Evolutionary conservation across 768 basidiomycete genomes (phyloP), one percentile per base, ranked within the genome.

Genomic region (Austroboletus eburneus): DNA sequence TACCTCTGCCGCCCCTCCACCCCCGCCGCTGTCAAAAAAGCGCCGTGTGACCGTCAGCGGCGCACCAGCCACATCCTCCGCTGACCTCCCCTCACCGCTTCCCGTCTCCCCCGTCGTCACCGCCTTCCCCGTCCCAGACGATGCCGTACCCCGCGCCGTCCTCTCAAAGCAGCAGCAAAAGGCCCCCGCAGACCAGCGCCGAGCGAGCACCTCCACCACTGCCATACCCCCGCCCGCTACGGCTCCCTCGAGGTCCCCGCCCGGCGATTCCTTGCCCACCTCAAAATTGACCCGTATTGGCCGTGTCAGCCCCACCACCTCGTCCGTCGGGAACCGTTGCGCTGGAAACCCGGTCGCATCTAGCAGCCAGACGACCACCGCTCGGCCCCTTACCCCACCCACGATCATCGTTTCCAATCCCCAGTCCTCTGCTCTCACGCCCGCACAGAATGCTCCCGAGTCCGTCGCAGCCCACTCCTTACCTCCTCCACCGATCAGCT

Each of bases 11-110:
- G 70, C 74, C 0, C 73, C 78, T 38, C 63, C 58, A 47, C 51
- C 68, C 27, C 72, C 62, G 39, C 75, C 77, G 41, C 61, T 55
- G 17, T 65, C 69, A 22, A 85, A 85, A 75, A 81, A 75, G 52
- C 80, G 87, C 52, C 80, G 87, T 36, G 79, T 85, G 49, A 87
- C 86, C 34, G 72, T 85, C 64, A 80, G 77, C 59, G 82, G 84
- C 25, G 6, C 5, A 14, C 32, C 32, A 7, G 5, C 5, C 16
- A 9, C 32, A 4, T 4, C 32, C 32, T 4, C 5, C 32, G 9
- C 32, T 12, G 32, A 33, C 5, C 32, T 4, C 5, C 5, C 32
- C 5, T 4, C 32, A 5, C 76, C 80, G 23, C 74, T 79, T 13
- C 76, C 83, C 45, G 77, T 85, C 27, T 84, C 84, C 0, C 82